Percentiles rank a stretch among this genome's conserved stretches.
Evolutionary conservation across 176 grass and related monocot genomes (phyloP).

Genomic region (Zoysia japonica): DNA sequence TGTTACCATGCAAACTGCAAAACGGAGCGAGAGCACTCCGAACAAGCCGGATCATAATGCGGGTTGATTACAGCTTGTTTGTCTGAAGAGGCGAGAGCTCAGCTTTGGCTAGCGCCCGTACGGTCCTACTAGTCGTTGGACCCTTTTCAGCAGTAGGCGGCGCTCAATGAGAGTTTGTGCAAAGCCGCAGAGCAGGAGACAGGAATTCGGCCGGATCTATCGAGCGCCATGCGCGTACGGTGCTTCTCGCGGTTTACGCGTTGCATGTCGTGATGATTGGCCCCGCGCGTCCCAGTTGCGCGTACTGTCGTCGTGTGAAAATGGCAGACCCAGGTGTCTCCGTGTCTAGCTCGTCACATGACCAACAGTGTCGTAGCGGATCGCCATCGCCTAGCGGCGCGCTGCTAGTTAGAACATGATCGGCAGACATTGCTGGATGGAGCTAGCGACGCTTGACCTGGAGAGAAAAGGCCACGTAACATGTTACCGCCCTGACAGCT

Average conservation of each 20-base stretch:
- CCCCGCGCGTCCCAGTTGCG: not conserved
- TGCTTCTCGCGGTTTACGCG: not conserved
- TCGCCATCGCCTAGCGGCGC: not conserved
- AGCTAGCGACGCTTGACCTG: not conserved
- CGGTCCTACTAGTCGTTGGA: not conserved
- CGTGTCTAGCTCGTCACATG: constrained; percentile 18
- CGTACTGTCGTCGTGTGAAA: constrained; percentile 4
- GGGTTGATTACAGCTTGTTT: not conserved
- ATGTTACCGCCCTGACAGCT: constrained; percentile 47
- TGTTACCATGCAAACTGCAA: not conserved
- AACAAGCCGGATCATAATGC: constrained; percentile 34
- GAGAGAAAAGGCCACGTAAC: not conserved
- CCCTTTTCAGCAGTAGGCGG: constrained; percentile 13
- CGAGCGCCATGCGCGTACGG: constrained; percentile 40
- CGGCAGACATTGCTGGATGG: not conserved
- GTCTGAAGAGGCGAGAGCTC: not conserved
- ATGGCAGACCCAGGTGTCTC: not conserved
- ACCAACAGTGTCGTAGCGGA: constrained; percentile 1
- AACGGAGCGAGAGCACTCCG: not conserved
- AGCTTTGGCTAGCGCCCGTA: constrained; percentile 18
- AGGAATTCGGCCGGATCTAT: constrained; percentile 48
- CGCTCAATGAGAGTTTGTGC: constrained; percentile 40
- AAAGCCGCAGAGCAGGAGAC: constrained; percentile 29
- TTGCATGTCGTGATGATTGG: constrained; percentile 34
- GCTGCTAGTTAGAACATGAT: constrained; percentile 20